Evolutionary conservation across 2,329 filamentous ascomycete species (phyloP), one percentile per base, ranked within the genome.

Genomic region (Purpureocillium takamizusanense): DNA sequence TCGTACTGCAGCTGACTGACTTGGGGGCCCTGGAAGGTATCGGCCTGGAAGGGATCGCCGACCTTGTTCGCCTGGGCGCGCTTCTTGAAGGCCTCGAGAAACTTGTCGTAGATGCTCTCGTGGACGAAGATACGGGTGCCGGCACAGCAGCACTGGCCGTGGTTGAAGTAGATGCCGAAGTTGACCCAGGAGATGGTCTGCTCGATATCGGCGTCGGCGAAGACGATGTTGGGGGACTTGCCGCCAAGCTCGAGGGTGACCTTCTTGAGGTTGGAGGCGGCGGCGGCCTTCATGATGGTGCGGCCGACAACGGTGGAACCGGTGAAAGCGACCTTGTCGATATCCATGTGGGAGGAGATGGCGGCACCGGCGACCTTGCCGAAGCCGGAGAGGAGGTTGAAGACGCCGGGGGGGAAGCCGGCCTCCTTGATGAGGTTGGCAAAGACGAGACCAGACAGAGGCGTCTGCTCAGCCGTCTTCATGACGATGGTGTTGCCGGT

Each of bases 1-100:
- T 94, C 86, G 55, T 83, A 92, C 65, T 94, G 86, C 38, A 88
- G 67, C 66, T 92, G 74, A 48, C 81, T 86, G 55, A 94, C 82
- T 66, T 92, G 86, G 30, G 87, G 86, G 37, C 86, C 87, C 65
- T 92, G 86, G 83, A 90, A 90, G 48, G 85, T 90, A 46, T 83
- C 74, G 48, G 73, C 59, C 52, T 74, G 67, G 72, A 92, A 90
- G 47, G 86, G 86, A 69, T 94, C 83, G 50, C 86, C 87, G 49
- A 94, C 83, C 52, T 79, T 73, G 73, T 90, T 92, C 66, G 76
- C 60, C 51, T 68, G 55, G 29, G 85, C 82, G 38, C 85, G 79
- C 67, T 77, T 73, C 77, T 84, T 88, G 76, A 94, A 94, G 37
- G 76, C 73, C 52, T 73, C 70, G 37, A 94, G 63, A 66, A 94